phyloP scores from a whole-genome alignment of 2,329 filamentous ascomycete genomes.

The Claviceps fusiformis region DNA sequence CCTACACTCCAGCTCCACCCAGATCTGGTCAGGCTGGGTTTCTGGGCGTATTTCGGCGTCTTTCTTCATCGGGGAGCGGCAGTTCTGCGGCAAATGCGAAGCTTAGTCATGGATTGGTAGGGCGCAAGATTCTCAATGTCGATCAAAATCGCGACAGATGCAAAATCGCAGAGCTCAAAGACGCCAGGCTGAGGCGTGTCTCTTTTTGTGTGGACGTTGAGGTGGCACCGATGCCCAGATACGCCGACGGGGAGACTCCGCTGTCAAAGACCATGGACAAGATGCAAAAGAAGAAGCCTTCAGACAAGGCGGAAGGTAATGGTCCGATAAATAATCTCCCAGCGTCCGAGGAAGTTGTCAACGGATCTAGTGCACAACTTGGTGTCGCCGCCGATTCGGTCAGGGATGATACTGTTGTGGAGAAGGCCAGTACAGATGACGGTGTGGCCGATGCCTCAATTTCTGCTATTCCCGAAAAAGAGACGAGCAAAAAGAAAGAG shows the following conservation, averaged over 20 bases:
- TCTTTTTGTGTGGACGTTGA: constrained; percentile 97
- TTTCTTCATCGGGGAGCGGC: constrained; percentile 54
- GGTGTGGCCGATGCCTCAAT: constrained; percentile 9
- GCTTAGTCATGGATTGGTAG: constrained; percentile 53
- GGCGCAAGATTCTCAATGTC: constrained; percentile 72
- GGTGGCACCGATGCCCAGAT: constrained; percentile 76
- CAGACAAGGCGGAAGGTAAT: constrained; percentile 60
- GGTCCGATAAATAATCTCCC: constrained; percentile 53
- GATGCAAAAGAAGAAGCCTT: constrained; percentile 45
- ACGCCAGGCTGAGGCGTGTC: constrained; percentile 70
- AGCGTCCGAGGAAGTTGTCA: constrained; percentile 21
- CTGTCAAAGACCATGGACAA: constrained; percentile 29
- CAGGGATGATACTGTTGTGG: neutral
- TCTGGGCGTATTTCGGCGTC: constrained; percentile 65
- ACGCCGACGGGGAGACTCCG: constrained; percentile 45
- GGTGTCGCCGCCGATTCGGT: neutral
- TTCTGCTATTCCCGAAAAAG: constrained; percentile 22
- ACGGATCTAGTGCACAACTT: neutral
- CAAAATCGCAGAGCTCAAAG: constrained; percentile 63
- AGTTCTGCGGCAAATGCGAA: constrained; percentile 16
- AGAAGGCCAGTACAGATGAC: constrained; percentile 15
- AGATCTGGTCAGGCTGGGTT: constrained; percentile 57
- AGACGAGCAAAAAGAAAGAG: constrained; percentile 62
- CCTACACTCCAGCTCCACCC: constrained; percentile 63
- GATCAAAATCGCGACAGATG: constrained; percentile 70